Base-by-base conservation (phyloP, 768 basidiomycete species). In the Kwoniella sp. region DNA sequence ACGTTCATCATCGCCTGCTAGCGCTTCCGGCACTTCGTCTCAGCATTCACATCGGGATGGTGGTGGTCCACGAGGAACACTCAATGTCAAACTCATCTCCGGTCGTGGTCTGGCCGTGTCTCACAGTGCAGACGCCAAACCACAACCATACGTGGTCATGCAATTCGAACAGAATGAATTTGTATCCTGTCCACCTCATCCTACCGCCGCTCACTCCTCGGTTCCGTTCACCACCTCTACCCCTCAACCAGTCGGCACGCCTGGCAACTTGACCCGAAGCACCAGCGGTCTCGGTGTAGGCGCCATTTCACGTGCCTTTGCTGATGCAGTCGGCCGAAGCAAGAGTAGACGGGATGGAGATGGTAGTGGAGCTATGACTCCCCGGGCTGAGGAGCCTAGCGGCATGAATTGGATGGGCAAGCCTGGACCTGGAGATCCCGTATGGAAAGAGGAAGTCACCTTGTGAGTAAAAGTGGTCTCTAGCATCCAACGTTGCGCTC, bases 151-250 rank as follows among this genome's bases (percentile, higher is more conserved):
- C 80, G 91, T 93, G 73, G 94, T 98, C 79, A 93, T 94, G 72
- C 90, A 93, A 81, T 99, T 97, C 82, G 96, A 99, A 84, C 91
- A 98, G 82, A 97, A 93, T 85, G 96, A 99, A 82, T 99, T 97
- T 78, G 89, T 99, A 80, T 89, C 88, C 73, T 84, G 96, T 22
- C 78, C 77, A 37, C 74, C 78, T 11, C 70, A 68, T 37, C 76
- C 74, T 17, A 71, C 67, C 22, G 48, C 72, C 22, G 71, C 76
- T 17, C 67, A 65, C 30, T 38, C 65, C 9, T 64, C 69, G 28
- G 76, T 77, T 2, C 73, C 74, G 4, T 78, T 78, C 67, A 78
- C 77, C 4, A 74, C 73, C 1, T 67, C 74, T 8, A 69, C 73
- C 22, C 65, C 74, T 48, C 77, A 78, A 59, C 77, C 74, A 1